Percentiles rank a stretch among this genome's conserved stretches.
Evolutionary conservation across 225 moss, liverwort and hornwort genomes (phyloP).

Genomic region (Marchantia paleacea): DNA sequence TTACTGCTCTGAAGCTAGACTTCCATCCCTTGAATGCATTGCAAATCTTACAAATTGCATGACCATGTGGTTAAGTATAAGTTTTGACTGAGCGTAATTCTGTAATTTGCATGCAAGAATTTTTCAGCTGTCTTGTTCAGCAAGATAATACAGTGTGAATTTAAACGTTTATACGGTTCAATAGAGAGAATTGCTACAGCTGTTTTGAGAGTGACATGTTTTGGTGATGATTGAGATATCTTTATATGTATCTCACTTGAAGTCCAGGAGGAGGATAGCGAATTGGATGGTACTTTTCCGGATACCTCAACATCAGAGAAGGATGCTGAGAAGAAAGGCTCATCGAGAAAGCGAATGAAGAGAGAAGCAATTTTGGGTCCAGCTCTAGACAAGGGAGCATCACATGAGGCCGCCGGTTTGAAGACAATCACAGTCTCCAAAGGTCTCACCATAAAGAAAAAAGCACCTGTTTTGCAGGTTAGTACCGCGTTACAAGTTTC

Average conservation of each 20-base stretch:
- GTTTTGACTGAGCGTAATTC: too few species aligned
- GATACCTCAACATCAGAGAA: conserved; percentile 8
- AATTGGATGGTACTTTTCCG: conserved; percentile 16
- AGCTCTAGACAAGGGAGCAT: conserved; percentile 73
- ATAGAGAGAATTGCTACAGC: too few species aligned
- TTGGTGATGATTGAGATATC: background rate
- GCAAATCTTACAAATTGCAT: too few species aligned
- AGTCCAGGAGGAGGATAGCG: conserved; percentile 54
- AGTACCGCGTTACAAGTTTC: background rate
- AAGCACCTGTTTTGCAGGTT: conserved; percentile 86
- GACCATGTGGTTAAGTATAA: too few species aligned
- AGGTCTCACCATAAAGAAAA: conserved; percentile 69
- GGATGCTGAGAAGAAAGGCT: conserved; percentile 31
- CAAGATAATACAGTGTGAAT: background rate
- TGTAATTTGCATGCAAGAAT: background rate
- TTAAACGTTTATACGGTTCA: too few species aligned
- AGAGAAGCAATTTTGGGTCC: conserved; percentile 80
- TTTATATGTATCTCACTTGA: conserved; percentile 7
- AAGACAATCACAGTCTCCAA: conserved; percentile 69
- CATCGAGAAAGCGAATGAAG: conserved; percentile 70
- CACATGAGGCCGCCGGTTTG: conserved; percentile 96
- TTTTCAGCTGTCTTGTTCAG: background rate
- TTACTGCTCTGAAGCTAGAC: background rate
- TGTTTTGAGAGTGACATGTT: background rate
- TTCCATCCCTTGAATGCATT: background rate